phyloP scores from a whole-genome alignment of 352 stramenopile genomes.

The Phytophthora syringae region DNA sequence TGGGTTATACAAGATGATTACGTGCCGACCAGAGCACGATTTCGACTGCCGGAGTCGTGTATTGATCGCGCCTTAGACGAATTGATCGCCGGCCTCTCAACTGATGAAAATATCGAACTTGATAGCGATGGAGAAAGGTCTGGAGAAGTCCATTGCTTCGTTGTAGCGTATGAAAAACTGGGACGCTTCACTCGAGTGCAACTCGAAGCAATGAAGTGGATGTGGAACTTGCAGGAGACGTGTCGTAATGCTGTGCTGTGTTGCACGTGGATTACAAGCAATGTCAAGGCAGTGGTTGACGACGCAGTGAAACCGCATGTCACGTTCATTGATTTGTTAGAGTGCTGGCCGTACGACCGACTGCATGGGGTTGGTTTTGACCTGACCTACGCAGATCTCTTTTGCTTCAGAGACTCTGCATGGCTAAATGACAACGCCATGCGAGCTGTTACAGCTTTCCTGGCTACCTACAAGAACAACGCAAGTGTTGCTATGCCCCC shows the following conservation, averaged over 20 bases:
- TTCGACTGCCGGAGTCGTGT: not conserved
- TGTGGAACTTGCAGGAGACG: slow-evolving; percentile 10
- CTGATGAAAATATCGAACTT: not conserved
- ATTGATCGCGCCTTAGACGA: not conserved
- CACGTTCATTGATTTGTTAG: not conserved
- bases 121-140: not conserved
- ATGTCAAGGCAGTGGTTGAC: not conserved
- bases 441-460: not conserved
- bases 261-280: slow-evolving; percentile 2
- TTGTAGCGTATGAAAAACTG: not conserved
- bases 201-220: slow-evolving; percentile 10
- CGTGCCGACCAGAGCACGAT: not conserved
- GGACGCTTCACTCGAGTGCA: not conserved
- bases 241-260: slow-evolving; percentile 7
- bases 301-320: not conserved
- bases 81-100: not conserved
- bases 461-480: not conserved
- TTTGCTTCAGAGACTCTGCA: not conserved
- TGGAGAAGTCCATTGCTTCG: not conserved
- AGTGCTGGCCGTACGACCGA: not conserved
- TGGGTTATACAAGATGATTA: not conserved
- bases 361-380: slow-evolving; percentile 6
- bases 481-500: not conserved
- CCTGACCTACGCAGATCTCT: slow-evolving; percentile 5
- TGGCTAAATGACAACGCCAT: slow-evolving; percentile 9